A percentile compares a stretch with the other conserved stretches of the same genome.
phyloP scores from a whole-genome alignment of 371 early-diverging fungal genomes.

The Smittium culicis region DNA sequence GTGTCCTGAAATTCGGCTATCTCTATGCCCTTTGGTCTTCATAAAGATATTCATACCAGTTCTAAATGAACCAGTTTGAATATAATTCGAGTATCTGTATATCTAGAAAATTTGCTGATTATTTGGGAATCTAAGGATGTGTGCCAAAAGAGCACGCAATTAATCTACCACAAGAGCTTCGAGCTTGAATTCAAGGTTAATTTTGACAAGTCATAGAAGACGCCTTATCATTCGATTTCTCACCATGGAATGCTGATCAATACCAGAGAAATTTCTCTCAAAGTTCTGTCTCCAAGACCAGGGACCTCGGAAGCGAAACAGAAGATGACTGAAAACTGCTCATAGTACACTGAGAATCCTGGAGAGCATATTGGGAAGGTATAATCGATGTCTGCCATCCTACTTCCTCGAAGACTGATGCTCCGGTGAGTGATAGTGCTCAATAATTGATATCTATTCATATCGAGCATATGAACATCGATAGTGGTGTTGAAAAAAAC shows the following conservation, averaged over 20 bases:
- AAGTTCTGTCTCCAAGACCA: neutral
- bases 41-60: neutral
- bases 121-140: neutral
- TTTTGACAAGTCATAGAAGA: neutral
- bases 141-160: neutral
- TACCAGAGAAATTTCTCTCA: neutral
- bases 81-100: neutral
- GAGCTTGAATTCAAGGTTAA: neutral
- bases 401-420: neutral
- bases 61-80: neutral
- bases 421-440: neutral
- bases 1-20: neutral
- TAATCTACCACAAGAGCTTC: neutral
- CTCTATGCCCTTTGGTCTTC: neutral
- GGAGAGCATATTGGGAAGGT: neutral
- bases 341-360: neutral
- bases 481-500: neutral
- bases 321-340: neutral
- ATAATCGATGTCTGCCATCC: neutral
- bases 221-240: neutral
- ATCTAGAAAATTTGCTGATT: neutral
- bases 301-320: neutral
- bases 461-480: neutral
- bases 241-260: neutral
- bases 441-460: neutral